These are phyloP conservation scores for Talaromyces albobiverticillius DNA, from an alignment of 2,329 filamentous ascomycete genomes.

Conservation along the genomic window DNA sequence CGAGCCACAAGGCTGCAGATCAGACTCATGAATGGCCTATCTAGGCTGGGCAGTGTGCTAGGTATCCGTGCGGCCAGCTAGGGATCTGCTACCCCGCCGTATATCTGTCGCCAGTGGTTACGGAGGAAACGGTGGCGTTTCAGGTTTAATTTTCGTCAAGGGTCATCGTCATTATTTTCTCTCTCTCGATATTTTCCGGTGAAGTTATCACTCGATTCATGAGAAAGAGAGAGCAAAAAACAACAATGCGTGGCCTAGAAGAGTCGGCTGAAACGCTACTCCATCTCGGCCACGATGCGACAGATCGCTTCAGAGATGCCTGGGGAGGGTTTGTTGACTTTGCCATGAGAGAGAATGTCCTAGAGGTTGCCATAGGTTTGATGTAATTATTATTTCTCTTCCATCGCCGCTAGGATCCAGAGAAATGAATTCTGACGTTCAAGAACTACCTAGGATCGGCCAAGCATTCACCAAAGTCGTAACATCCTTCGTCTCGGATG, in stretches of 20 bases:
- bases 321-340: constrained; percentile 69
- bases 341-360: constrained; percentile 69
- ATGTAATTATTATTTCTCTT: constrained; percentile 50
- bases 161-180: too few species aligned
- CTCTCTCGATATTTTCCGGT: too few species aligned
- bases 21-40: too few species aligned
- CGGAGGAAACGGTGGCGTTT: too few species aligned
- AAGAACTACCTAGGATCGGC: constrained; percentile 53
- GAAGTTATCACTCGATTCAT: too few species aligned
- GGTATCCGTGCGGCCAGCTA: constrained; percentile 1
- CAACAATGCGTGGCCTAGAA: constrained; percentile 28
- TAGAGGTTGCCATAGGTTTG: constrained; percentile 72
- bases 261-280: constrained; percentile 31
- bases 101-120: background rate
- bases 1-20: too few species aligned
- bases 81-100: background rate
- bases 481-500: constrained; percentile 68
- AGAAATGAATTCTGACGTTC: too few species aligned
- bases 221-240: background rate
- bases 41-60: background rate
- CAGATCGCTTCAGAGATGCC: constrained; percentile 48
- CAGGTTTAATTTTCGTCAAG: too few species aligned
- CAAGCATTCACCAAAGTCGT: constrained; percentile 69
- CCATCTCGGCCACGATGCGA: constrained; percentile 36
- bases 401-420: background rate